Conservation (phyloP, 306 rosid species). For the Medicago ruthenica region DNA sequence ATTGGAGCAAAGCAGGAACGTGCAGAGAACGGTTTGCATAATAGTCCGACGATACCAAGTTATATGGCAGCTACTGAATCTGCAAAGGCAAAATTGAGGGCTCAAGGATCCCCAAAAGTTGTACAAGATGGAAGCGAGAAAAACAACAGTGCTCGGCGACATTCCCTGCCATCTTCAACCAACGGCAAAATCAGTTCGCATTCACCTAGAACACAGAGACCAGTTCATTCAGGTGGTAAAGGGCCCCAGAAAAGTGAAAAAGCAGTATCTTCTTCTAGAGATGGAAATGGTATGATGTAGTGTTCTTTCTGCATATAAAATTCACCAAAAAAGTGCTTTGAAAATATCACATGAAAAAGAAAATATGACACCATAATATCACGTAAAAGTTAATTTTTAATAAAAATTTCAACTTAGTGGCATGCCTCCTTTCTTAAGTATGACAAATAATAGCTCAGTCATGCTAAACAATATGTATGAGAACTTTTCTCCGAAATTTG, state of each 20-base stretch:
- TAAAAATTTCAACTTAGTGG: background rate
- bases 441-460: slow-evolving; percentile 17
- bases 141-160: slow-evolving; percentile 69
- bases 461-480: slow-evolving; percentile 7
- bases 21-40: slow-evolving; percentile 74
- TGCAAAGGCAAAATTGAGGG: slow-evolving; percentile 96
- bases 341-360: background rate
- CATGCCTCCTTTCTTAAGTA: background rate
- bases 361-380: background rate
- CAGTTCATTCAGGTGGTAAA: slow-evolving; percentile 74
- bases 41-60: slow-evolving; percentile 83
- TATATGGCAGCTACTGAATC: slow-evolving; percentile 99
- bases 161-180: slow-evolving; percentile 81
- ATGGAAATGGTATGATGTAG: slow-evolving; percentile 74
- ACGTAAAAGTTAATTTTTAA: background rate
- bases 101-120: slow-evolving; percentile 89
- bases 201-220: slow-evolving; percentile 89
- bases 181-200: slow-evolving; percentile 85
- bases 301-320: background rate
- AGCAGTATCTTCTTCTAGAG: slow-evolving; percentile 60
- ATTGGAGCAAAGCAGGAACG: slow-evolving; percentile 76
- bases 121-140: slow-evolving; percentile 71
- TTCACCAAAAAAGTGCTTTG: background rate
- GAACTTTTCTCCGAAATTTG: background rate
- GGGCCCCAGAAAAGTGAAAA: slow-evolving; percentile 65